These are phyloP conservation scores for Nakazawaea wickerhamii DNA, from an alignment of 805 yeast genomes.

Conservation along the genomic window DNA sequence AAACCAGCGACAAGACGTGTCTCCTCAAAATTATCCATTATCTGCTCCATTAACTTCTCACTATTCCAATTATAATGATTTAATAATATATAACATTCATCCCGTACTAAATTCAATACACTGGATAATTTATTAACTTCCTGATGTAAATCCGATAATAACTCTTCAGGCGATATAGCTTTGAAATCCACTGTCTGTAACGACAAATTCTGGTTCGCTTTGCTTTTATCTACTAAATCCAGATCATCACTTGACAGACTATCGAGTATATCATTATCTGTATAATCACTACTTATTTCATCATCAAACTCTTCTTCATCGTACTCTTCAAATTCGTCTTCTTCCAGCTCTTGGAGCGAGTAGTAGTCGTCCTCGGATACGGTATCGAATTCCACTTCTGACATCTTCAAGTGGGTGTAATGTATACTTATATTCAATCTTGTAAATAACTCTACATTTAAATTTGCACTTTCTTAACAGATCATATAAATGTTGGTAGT, in stretches of 20 bases:
- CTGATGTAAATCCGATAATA: conserved; percentile 1
- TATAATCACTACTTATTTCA: not conserved
- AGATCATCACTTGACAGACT: not conserved
- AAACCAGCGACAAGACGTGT: conserved; percentile 25
- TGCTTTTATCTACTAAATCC: not conserved
- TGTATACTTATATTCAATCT: too few relatives aligned
- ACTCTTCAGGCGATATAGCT: conserved; percentile 1
- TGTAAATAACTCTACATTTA: too few relatives aligned
- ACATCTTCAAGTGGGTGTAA: not conserved
- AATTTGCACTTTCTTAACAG: not conserved
- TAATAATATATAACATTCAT: conserved; percentile 38
- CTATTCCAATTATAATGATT: conserved; percentile 54
- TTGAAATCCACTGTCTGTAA: conserved; percentile 1
- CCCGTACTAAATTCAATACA: conserved; percentile 32
- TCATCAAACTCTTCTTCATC: not conserved
- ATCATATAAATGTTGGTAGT: too few relatives aligned
- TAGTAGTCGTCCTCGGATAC: not conserved
- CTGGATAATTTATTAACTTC: conserved; percentile 29
- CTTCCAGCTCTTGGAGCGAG: not conserved
- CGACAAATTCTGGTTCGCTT: not conserved
- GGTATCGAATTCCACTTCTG: conserved; percentile 5
- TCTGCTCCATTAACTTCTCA: conserved; percentile 50
- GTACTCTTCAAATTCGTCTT: not conserved
- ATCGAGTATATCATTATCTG: not conserved
- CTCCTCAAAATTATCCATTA: conserved; percentile 37